Evolutionary conservation across 2,329 filamentous ascomycete species (phyloP), one percentile per base, ranked within the genome.

Genomic region (Colletotrichum nymphaeae): DNA sequence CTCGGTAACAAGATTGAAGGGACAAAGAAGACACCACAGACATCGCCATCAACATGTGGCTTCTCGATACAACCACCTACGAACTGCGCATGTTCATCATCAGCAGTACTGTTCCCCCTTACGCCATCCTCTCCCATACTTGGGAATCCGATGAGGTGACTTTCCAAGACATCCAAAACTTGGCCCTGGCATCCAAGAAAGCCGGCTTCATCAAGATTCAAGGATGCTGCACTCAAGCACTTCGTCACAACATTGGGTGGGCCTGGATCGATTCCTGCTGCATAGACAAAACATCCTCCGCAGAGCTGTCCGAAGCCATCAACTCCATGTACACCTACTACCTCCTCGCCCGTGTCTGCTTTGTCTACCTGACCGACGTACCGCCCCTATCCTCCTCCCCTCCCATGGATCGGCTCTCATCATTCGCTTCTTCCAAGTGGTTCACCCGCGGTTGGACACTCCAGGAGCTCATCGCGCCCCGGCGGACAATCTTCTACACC

Each of bases 91-190:
- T 49, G 30, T 75, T 75, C 53, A 49, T 49, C 62, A 28, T 30
- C 24, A 14, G 26, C 42, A 58, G 30, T 14, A 46, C 67, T 14
- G 69, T 73, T 24, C 79, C 79, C 0, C 64, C 73, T 0, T 81
- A 81, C 24, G 78, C 79, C 49, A 80, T 81, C 62, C 72, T 81
- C 8, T 81, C 79, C 4, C 79, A 81, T 42, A 80, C 77, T 1
- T 81, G 79, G 79, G 76, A 76, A 24, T 28, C 63, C 9, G 78
- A 74, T 30, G 79, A 81, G 55, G 75, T 78, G 3, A 76, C 76
- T 2, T 77, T 77, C 46, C 76, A 80, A 62, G 78, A 81, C 30
- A 68, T 80, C 14, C 60, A 69, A n/a, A 30, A 63, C 16, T 55
- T 49, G 7, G 7, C 26, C 26, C 22, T n/a, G 12, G 63, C 64